These are phyloP conservation scores for Aspergillus pseudotamarii DNA, from an alignment of 2,329 filamentous ascomycete genomes.

Conservation along the genomic window DNA sequence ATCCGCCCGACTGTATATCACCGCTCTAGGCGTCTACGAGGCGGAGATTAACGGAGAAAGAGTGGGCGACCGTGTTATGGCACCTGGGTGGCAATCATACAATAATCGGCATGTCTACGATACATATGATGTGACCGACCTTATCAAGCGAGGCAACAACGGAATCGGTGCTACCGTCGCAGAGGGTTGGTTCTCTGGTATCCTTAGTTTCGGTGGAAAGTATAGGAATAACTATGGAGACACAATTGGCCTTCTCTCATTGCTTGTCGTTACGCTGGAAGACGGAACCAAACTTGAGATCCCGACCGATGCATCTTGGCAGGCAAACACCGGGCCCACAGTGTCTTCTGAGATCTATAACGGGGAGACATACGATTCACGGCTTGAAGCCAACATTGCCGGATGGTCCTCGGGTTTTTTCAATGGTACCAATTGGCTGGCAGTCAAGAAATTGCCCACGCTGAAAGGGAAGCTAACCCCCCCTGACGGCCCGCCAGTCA, in stretches of 20 bases:
- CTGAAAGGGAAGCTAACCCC: slow-evolving; percentile 33
- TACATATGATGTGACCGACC: slow-evolving; percentile 53
- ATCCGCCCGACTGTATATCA: slow-evolving; percentile 48
- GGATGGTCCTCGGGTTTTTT: slow-evolving; percentile 36
- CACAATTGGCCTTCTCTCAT: slow-evolving; percentile 12
- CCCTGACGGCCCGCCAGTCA: slow-evolving; percentile 49
- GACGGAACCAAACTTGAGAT: slow-evolving; percentile 13
- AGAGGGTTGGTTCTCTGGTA: slow-evolving; percentile 52
- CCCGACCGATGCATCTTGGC: slow-evolving; percentile 16
- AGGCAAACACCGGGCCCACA: slow-evolving; percentile 14
- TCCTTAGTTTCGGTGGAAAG: slow-evolving; percentile 28
- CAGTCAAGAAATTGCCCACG: slow-evolving; percentile 12
- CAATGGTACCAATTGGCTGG: slow-evolving; percentile 16
- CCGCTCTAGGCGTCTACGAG: slow-evolving; percentile 50
- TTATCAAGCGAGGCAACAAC: slow-evolving; percentile 43
- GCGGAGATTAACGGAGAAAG: slow-evolving; percentile 51
- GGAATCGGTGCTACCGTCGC: slow-evolving; percentile 46
- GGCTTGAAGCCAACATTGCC: slow-evolving; percentile 27
- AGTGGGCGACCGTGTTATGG: slow-evolving; percentile 48
- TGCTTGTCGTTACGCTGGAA: slow-evolving; percentile 10
- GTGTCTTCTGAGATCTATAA: slow-evolving; percentile 51
- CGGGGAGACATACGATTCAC: slow-evolving; percentile 54
- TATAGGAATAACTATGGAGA: slow-evolving; percentile 24
- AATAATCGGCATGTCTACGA: slow-evolving; percentile 53
- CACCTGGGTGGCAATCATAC: slow-evolving; percentile 56